Evolutionary conservation across 495 filamentous ascomycete species (phyloP).

Genomic region (Rhypophila decipiens): DNA sequence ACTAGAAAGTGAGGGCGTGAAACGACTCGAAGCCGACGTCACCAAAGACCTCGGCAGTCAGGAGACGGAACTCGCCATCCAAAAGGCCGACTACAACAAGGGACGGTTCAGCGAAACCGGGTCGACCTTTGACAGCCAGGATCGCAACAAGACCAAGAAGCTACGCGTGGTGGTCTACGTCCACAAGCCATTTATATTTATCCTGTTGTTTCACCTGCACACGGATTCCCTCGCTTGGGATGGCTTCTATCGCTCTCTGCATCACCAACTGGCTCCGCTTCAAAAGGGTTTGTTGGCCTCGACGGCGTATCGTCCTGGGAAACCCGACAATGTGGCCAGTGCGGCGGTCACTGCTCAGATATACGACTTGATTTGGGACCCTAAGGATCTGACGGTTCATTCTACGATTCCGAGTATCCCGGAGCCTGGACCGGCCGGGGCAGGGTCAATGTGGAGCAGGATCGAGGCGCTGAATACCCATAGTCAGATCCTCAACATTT

Average conservation of each 20-base stretch:
- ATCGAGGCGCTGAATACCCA: conserved; percentile 89
- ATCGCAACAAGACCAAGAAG: conserved; percentile 46
- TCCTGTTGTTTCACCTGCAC: conserved; percentile 72
- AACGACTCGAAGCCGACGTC: conserved; percentile 28
- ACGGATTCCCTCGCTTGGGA: conserved; percentile 61
- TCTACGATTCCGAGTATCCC: conserved; percentile 91
- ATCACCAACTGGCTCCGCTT: conserved; percentile 74
- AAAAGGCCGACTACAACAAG: conserved; percentile 5
- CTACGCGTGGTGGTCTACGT: conserved; percentile 66
- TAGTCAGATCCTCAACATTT: conserved; percentile 72
- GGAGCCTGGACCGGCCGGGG: conserved; percentile 20
- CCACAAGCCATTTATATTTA: conserved; percentile 84
- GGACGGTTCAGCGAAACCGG: conserved; percentile 13
- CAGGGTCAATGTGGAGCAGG: conserved; percentile 54
- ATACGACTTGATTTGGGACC: conserved; percentile 84
- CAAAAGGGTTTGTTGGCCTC: conserved; percentile 62
- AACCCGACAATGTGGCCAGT: conserved; percentile 17
- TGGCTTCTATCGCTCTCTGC: conserved; percentile 72
- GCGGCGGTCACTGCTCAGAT: conserved; percentile 44
- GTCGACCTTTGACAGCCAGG: conserved; percentile 36
- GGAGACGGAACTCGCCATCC: conserved; percentile 21
- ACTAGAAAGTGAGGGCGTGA: conserved; percentile 32
- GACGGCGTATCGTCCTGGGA: conserved; percentile 48
- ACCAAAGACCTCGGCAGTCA: conserved; percentile 40
- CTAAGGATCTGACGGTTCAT: conserved; percentile 64